Percentiles rank a stretch among this genome's conserved stretches.
Conservation (phyloP, 2,329 filamentous ascomycete genomes). For the Aspergillus ochraceoroseus region DNA sequence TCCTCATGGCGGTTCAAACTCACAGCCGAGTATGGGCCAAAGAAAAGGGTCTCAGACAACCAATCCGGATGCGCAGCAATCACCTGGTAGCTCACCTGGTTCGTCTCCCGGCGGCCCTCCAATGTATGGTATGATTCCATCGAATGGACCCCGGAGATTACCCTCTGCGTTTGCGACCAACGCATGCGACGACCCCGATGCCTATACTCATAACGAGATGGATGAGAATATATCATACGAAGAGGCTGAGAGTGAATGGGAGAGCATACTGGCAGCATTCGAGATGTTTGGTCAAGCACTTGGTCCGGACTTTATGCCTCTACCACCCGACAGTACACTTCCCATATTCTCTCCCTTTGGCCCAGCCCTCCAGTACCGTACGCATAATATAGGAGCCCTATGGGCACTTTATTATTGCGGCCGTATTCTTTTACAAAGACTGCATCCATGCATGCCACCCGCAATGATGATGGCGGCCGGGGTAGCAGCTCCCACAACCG, state of each 20-base stretch:
- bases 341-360: conserved; percentile 71
- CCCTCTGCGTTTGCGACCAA: conserved; percentile 53
- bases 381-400: conserved; percentile 78
- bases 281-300: conserved; percentile 53
- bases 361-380: conserved; percentile 71
- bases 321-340: conserved; percentile 63
- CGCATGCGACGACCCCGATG: conserved; percentile 26
- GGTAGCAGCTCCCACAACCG: conserved; percentile 68
- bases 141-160: conserved; percentile 39
- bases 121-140: conserved; percentile 50
- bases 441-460: conserved; percentile 86
- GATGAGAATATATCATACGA: conserved; percentile 61
- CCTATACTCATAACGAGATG: conserved; percentile 44
- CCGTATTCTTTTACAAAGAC: conserved; percentile 72
- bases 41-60: conserved; percentile 1
- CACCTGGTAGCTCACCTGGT: conserved; percentile 12
- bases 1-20: not conserved
- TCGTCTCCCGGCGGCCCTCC: conserved; percentile 28
- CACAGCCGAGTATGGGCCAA: not conserved
- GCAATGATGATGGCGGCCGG: conserved; percentile 82
- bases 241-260: conserved; percentile 75
- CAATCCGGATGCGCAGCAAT: conserved; percentile 11
- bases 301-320: conserved; percentile 68
- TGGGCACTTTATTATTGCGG: conserved; percentile 87
- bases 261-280: conserved; percentile 44